Conservation (phyloP, 1,284 basidiomycete genomes). For the Ustilago tritici region DNA sequence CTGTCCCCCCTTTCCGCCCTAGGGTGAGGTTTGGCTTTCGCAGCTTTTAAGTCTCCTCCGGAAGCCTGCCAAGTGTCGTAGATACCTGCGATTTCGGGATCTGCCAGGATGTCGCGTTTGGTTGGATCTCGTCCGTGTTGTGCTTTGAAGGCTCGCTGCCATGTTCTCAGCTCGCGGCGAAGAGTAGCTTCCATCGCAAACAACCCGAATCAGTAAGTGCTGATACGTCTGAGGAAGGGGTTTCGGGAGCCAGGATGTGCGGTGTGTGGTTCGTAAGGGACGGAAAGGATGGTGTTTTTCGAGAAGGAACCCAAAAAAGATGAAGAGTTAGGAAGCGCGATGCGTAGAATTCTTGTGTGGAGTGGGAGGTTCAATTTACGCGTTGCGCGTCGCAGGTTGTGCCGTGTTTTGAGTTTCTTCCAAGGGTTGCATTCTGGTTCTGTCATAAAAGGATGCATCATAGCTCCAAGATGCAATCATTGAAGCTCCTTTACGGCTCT, state of each 20-base stretch:
- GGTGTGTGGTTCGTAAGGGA: neutral
- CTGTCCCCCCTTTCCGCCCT: neutral
- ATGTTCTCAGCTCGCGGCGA: slow-evolving; percentile 51
- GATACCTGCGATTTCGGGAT: slow-evolving; percentile 50
- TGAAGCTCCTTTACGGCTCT: too few relatives aligned
- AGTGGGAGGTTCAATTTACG: slow-evolving; percentile 12
- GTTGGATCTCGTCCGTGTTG: slow-evolving; percentile 59
- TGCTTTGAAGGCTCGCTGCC: slow-evolving; percentile 46
- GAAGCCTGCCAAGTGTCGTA: slow-evolving; percentile 63
- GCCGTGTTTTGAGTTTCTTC: neutral
- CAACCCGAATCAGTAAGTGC: neutral
- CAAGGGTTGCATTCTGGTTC: neutral
- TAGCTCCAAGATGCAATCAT: too few relatives aligned
- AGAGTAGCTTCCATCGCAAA: slow-evolving; percentile 46
- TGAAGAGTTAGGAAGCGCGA: neutral
- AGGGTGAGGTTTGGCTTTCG: slow-evolving; percentile 1
- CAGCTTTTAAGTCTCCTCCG: slow-evolving; percentile 23
- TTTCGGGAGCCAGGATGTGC: neutral
- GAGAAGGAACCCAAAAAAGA: slow-evolving; percentile 1
- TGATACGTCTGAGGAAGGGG: neutral
- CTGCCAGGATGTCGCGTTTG: slow-evolving; percentile 57
- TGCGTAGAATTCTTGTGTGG: neutral
- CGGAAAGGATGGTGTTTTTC: neutral
- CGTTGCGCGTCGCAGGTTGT: slow-evolving; percentile 15
- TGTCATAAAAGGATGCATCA: neutral